Percentiles rank a stretch among this genome's conserved stretches.
These are phyloP conservation scores for Pseudogymnoascus pannorum DNA, from an alignment of 2,329 filamentous ascomycete genomes.

Conservation along the genomic window DNA sequence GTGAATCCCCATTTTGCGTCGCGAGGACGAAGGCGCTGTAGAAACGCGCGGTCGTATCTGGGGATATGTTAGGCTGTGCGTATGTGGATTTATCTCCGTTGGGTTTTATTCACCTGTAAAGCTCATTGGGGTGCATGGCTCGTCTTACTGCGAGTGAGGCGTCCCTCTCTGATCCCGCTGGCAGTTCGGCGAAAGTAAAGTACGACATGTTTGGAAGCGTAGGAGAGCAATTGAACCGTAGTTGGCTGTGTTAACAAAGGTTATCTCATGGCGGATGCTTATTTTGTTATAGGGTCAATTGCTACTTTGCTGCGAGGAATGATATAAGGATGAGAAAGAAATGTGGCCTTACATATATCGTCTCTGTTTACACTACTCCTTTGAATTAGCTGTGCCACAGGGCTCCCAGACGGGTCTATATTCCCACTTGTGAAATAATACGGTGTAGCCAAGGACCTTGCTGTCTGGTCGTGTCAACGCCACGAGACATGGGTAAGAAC, in stretches of 20 bases:
- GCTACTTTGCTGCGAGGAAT: neutral
- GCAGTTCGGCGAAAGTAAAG: neutral
- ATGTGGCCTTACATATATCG: neutral
- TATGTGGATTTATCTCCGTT: neutral
- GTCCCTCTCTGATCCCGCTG: neutral
- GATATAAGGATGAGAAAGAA: neutral
- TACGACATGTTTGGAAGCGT: neutral
- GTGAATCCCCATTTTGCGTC: constrained; percentile 11
- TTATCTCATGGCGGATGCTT: neutral
- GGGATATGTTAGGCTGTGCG: neutral
- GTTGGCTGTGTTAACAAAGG: neutral
- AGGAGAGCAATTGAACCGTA: neutral
- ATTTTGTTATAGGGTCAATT: neutral
- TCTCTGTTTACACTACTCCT: neutral
- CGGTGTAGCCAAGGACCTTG: too few species aligned
- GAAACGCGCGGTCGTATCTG: neutral
- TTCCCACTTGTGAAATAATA: neutral
- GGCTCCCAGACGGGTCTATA: neutral
- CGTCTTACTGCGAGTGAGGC: neutral
- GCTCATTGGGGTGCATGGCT: neutral
- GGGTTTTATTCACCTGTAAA: neutral
- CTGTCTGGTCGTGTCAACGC: too few species aligned
- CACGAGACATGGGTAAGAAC: neutral
- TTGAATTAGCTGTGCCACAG: neutral
- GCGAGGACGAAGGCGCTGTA: neutral